Conservation (phyloP, 1,139 yeast species). For the Diutina catenulata region DNA sequence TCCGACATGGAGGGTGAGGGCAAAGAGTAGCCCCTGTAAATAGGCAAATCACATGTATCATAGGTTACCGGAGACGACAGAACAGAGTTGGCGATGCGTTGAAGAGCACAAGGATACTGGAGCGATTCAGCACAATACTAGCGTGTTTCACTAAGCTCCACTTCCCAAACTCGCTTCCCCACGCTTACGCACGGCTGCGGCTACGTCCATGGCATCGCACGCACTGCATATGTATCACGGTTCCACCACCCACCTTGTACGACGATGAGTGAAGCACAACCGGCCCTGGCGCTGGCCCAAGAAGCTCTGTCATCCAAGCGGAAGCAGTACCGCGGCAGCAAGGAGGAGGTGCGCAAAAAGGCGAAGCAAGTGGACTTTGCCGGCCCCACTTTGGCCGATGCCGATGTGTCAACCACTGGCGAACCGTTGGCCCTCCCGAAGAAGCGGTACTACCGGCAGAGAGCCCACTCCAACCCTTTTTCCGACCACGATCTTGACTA, state of each 20-base stretch:
- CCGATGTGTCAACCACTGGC: constrained; percentile 9
- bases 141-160: too few relatives aligned
- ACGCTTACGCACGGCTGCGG: too few relatives aligned
- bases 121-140: too few relatives aligned
- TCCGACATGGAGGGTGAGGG: background rate
- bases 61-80: background rate
- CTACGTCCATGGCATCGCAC: too few relatives aligned
- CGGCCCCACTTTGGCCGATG: constrained; percentile 8
- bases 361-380: constrained; percentile 23
- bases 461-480: constrained; percentile 97
- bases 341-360: constrained; percentile 23
- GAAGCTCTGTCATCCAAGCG: too few relatives aligned
- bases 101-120: too few relatives aligned
- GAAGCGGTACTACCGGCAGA: constrained; percentile 84
- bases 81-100: too few relatives aligned
- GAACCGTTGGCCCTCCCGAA: constrained; percentile 45
- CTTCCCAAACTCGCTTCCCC: too few relatives aligned
- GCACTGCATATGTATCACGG: too few relatives aligned
- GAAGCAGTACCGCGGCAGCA: constrained; percentile 26
- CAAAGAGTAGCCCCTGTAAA: background rate
- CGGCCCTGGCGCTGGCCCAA: too few relatives aligned
- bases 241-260: too few relatives aligned
- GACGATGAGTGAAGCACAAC: too few relatives aligned
- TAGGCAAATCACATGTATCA: background rate
- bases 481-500: constrained; percentile 90